A percentile compares a stretch with the other conserved stretches of the same genome.
These are phyloP conservation scores for Colletotrichum eleusines DNA, from an alignment of 2,329 filamentous ascomycete genomes.

Conservation along the genomic window DNA sequence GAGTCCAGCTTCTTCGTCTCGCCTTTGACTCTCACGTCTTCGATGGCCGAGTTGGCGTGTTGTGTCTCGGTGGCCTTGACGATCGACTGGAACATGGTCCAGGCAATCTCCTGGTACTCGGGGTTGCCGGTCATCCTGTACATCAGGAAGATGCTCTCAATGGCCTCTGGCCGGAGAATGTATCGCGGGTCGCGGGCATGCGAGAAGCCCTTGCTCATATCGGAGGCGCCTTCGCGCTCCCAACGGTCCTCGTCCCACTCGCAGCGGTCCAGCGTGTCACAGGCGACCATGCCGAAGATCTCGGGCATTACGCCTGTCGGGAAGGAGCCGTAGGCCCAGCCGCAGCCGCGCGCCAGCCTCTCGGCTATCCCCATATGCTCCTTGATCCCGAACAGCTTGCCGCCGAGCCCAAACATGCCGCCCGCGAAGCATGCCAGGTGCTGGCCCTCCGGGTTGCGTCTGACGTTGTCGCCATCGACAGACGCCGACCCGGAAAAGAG, in stretches of 20 bases:
- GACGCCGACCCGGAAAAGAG: constrained; percentile 62
- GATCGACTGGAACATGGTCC: constrained; percentile 65
- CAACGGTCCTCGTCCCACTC: constrained; percentile 54
- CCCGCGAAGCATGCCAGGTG: constrained; percentile 66
- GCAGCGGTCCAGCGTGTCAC: constrained; percentile 57
- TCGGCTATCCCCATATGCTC: constrained; percentile 58
- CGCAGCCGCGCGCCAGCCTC: constrained; percentile 63
- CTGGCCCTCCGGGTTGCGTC: constrained; percentile 52
- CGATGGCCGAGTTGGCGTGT: constrained; percentile 61
- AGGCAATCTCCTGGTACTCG: constrained; percentile 63
- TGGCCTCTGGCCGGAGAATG: constrained; percentile 63
- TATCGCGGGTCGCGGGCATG: constrained; percentile 66
- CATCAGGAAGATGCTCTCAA: constrained; percentile 66
- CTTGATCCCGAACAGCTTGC: constrained; percentile 56
- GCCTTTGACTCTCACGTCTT: constrained; percentile 61
- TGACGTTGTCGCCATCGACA: constrained; percentile 41
- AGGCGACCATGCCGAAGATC: constrained; percentile 57
- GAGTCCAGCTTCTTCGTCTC: constrained; percentile 57
- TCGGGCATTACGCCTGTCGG: constrained; percentile 66
- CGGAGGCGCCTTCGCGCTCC: constrained; percentile 44
- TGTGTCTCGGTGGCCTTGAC: constrained; percentile 59
- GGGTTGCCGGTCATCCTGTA: constrained; percentile 64
- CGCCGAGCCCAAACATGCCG: constrained; percentile 63
- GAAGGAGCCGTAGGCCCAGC: constrained; percentile 62
- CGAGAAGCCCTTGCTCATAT: constrained; percentile 69